Percentiles rank a stretch among this genome's conserved stretches.
Conservation (phyloP, 176 grass and related monocot genomes). For the Ensete glaucum region DNA sequence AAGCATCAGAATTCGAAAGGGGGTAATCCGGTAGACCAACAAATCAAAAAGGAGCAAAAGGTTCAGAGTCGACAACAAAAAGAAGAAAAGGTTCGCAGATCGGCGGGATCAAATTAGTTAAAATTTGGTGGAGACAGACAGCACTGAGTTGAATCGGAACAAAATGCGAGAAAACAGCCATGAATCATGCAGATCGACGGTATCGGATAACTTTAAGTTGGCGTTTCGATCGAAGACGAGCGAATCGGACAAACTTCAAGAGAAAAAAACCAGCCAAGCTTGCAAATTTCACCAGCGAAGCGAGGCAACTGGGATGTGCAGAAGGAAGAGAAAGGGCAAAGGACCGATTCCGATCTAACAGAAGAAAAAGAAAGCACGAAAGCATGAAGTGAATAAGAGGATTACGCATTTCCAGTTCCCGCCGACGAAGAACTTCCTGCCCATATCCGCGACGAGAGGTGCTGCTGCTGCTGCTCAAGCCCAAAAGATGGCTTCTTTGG, state of each 20-base stretch:
- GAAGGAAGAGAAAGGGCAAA: not conserved
- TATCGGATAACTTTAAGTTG: not conserved
- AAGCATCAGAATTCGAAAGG: not conserved
- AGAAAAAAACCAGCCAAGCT: no score
- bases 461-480: not conserved
- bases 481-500: not conserved
- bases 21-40: no score
- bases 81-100: not conserved
- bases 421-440: constrained; percentile 66
- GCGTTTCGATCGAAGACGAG: not conserved
- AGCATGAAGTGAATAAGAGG: not conserved
- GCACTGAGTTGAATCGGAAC: no score
- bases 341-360: not conserved
- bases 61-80: no score
- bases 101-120: not conserved
- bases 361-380: not conserved
- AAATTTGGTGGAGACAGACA: not conserved
- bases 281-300: not conserved
- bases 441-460: not conserved
- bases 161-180: not conserved
- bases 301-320: not conserved
- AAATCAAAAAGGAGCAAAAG: no score
- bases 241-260: no score
- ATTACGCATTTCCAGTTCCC: constrained; percentile 95
- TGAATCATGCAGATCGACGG: not conserved